Conservation (phyloP, 306 rosid genomes). For the Cicer pinnatifidum region DNA sequence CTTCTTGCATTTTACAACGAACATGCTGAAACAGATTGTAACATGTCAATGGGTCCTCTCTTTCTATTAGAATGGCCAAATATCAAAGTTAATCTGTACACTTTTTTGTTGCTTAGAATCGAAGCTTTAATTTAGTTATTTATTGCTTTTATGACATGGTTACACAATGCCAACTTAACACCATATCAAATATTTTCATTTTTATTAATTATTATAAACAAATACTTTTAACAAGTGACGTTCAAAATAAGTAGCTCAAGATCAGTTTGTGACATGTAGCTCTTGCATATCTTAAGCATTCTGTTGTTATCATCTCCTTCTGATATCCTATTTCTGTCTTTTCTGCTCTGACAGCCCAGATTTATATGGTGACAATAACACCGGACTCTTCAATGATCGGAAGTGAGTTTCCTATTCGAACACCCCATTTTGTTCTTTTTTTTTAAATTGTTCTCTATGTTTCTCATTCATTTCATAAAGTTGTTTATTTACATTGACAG, state of each 20-base stretch:
- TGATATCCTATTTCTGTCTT: constrained; percentile 38
- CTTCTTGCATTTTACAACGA: not conserved
- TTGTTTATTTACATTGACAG: constrained; percentile 40
- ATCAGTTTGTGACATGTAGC: not conserved
- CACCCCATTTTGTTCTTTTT: constrained; percentile 28
- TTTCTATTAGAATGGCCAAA: constrained; percentile 19
- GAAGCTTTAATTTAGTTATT: constrained; percentile 18
- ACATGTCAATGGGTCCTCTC: constrained; percentile 6
- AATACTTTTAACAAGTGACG: not conserved
- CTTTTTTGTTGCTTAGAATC: constrained; percentile 28
- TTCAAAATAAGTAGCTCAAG: not conserved
- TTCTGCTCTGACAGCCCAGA: constrained; percentile 48
- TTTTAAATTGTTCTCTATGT: constrained; percentile 13
- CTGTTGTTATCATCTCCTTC: not conserved
- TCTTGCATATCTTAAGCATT: not conserved
- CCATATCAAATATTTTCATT: not conserved
- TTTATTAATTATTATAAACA: not conserved
- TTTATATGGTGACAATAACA: constrained; percentile 57
- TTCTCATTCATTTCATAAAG: constrained; percentile 28
- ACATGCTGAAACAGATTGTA: constrained; percentile 20
- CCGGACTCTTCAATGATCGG: constrained; percentile 62
- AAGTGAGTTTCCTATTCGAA: constrained; percentile 44
- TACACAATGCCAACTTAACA: not conserved
- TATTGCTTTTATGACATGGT: not conserved
- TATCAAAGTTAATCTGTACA: not conserved